Evolutionary conservation across 2,329 filamentous ascomycete species (phyloP), one percentile per base, ranked within the genome.

Genomic region (Phoma herbarum): DNA sequence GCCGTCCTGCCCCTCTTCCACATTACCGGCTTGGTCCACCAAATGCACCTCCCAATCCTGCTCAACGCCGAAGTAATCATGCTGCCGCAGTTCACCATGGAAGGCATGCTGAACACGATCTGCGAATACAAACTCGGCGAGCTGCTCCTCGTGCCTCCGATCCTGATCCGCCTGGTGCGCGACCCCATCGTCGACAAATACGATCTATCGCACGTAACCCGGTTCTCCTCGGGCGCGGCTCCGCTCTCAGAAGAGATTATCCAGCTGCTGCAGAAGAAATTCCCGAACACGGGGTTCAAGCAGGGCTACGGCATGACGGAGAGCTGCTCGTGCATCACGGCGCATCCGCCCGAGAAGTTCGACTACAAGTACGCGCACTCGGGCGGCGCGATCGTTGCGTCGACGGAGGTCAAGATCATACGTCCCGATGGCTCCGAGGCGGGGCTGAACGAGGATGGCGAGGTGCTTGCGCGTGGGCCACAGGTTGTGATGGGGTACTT

Each of bases 261-360:
- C 16, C 80, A 83, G 23, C 78, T 83, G 23, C 76, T 89, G 14
- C 74, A 84, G 57, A 77, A 80, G 59, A 83, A 81, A 46, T 89
- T 88, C 65, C 87, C 86, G 0, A 75, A 81, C 1, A 86, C 83
- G 0, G 85, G 85, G 0, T 87, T 89, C 73, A 86, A 86, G 65
- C 87, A 89, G 67, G 86, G 86, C 1, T 90, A 89, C 65, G 88
- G 88, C 26, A 89, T 90, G 86, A 90, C 88, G 0, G 88, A 89
- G 71, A 84, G 81, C 0, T 89, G 86, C 70, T 82, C 79, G 2
- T 88, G 85, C 63, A 87, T 90, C 61, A 88, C 86, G 0, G 81
- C 84, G 0, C 86, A 89, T 52, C 85, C 87, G 4, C 83, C 83
- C 0, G 78, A 81, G 1, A 81, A 82, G 46, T 86, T 84, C 59